A percentile compares a stretch with the other conserved stretches of the same genome.
phyloP scores from a whole-genome alignment of 495 filamentous ascomycete genomes.

The Xanthoparmelia taractica region DNA sequence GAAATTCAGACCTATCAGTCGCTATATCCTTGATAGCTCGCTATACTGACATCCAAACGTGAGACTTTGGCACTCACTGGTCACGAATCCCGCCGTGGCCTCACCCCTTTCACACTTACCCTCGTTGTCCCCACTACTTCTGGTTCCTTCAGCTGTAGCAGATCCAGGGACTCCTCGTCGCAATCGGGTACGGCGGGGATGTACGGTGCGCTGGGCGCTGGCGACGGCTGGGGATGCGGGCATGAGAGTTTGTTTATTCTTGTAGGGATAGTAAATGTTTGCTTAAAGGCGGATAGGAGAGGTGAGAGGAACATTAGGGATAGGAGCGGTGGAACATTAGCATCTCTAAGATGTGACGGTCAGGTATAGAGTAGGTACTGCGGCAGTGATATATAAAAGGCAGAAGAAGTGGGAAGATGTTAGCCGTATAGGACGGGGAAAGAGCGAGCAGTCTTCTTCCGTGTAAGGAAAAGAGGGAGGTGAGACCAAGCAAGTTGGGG shows the following conservation, averaged over 20 bases:
- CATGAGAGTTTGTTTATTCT: not conserved
- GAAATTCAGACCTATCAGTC: not conserved
- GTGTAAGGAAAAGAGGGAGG: not conserved
- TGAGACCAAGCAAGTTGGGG: not conserved
- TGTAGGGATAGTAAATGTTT: not conserved
- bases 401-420: not conserved
- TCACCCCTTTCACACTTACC: not conserved
- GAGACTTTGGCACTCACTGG: not conserved
- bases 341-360: not conserved
- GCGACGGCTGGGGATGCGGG: not conserved
- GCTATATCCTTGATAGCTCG: not conserved
- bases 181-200: not conserved
- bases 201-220: not conserved
- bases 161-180: not conserved
- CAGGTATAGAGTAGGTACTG: not conserved
- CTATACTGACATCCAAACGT: not conserved
- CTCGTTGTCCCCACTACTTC: not conserved
- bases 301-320: not conserved
- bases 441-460: not conserved
- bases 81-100: not conserved
- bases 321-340: not conserved
- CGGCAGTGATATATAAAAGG: not conserved
- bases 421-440: not conserved
- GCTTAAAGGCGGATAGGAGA: not conserved
- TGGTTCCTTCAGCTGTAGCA: not conserved